Evolutionary conservation across 495 filamentous ascomycete species (phyloP).

Genomic region (Lasiosphaeria ovina): DNA sequence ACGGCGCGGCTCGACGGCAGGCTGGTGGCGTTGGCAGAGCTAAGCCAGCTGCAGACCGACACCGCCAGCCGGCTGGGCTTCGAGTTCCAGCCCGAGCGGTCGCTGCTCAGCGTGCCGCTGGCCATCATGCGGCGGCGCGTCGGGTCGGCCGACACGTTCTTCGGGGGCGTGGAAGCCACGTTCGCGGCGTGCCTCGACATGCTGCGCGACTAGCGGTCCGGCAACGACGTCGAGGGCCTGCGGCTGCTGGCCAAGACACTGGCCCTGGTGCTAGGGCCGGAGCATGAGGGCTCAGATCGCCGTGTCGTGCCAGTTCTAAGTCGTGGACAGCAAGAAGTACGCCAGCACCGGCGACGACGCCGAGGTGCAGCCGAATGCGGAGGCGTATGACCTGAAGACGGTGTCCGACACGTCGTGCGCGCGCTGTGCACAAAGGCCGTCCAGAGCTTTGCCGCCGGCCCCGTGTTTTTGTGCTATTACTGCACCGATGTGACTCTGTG

Average conservation of each 20-base stretch:
- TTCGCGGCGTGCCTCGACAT: conserved; percentile 5
- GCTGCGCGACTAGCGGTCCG: neutral
- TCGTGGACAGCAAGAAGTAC: neutral
- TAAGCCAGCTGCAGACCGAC: neutral
- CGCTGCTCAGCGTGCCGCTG: neutral
- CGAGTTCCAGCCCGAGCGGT: conserved; percentile 11
- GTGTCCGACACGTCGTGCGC: too few relatives aligned
- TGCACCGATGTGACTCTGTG: neutral
- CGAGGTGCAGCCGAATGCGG: too few relatives aligned
- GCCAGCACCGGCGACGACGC: too few relatives aligned
- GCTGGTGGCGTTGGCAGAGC: neutral
- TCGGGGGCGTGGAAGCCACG: neutral
- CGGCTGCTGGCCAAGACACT: conserved; percentile 10
- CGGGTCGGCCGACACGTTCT: conserved; percentile 7
- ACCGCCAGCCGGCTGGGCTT: conserved; percentile 2
- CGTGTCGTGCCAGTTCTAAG: conserved; percentile 7
- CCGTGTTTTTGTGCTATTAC: neutral
- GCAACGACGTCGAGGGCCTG: conserved; percentile 3
- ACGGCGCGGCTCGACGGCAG: neutral
- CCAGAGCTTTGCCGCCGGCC: neutral
- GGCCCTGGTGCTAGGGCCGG: neutral
- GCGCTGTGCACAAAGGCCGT: too few relatives aligned
- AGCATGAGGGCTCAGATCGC: conserved; percentile 7
- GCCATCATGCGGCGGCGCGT: conserved; percentile 10
- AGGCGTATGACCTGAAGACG: too few relatives aligned